phyloP scores from a whole-genome alignment of 345 rosid species.

The Theobroma cacao region DNA sequence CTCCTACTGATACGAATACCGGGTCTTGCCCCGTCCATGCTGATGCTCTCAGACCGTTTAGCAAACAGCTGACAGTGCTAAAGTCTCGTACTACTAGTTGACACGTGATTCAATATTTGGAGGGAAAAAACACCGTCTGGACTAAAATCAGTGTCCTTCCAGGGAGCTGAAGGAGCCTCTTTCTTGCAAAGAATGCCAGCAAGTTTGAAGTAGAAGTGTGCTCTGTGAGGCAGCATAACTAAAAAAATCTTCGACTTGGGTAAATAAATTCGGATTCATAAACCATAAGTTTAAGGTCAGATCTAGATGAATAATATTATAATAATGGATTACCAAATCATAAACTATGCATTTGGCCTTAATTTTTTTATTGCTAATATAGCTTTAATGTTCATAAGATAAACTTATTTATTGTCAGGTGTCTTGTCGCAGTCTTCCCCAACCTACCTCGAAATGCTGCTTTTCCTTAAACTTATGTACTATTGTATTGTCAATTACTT shows the following conservation, averaged over 20 bases:
- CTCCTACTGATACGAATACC: not conserved
- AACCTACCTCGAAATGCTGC: not conserved
- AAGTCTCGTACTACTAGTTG: not conserved
- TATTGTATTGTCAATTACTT: not conserved
- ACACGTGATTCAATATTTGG: not conserved
- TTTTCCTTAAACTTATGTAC: not conserved
- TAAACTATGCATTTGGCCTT: not conserved
- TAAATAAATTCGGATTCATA: no score
- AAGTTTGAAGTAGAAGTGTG: not conserved
- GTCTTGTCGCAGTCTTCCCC: not conserved
- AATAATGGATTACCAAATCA: not conserved
- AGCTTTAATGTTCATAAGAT: not conserved
- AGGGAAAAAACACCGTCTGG: not conserved
- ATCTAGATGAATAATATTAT: not conserved
- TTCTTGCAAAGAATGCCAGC: not conserved
- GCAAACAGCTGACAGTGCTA: not conserved
- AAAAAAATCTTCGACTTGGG: not conserved
- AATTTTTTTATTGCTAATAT: not conserved
- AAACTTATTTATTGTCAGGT: not conserved
- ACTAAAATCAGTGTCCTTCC: not conserved
- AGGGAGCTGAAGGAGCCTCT: not conserved
- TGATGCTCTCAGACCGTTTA: constrained; percentile 4
- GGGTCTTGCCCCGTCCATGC: constrained; percentile 9
- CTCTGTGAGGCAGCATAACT: not conserved
- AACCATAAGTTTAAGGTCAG: not conserved